Base-by-base conservation (phyloP, 2,329 filamentous ascomycete genomes). In the Colletotrichum incanum region DNA sequence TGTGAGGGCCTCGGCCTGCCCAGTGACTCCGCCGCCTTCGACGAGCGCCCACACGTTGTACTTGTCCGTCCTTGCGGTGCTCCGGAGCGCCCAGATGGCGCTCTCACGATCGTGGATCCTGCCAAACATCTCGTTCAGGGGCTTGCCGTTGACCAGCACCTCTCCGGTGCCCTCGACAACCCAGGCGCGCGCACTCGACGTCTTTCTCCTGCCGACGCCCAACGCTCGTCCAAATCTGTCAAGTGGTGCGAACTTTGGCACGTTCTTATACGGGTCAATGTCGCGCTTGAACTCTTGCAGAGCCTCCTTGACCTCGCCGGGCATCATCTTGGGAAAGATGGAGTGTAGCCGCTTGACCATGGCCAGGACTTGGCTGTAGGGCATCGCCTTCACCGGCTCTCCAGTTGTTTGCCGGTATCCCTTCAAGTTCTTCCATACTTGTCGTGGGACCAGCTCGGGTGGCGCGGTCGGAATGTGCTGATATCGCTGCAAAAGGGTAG, bases 21-120 rank as follows among this genome's bases (percentile, higher is more conserved):
- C 96, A 61, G 96, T 99, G 59, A 93, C 93, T 77, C 96, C 96
- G 76, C 96, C 96, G 67, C 96, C 96, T 71, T 89, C 88, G 3
- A 95, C 94, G 61, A 93, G 84, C 65, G 92, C 95, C 92, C 94
- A 99, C 4, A 98, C 91, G 79, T 99, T 99, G 87, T 99, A 99
- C 83, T 98, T 98, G 86, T 98, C 95, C 75, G 97, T 84, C 74
- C 96, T 88, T 54, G 93, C 87, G 31, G 95, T 97, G 61, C 91
- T 89, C 78, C 95, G 94, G 78, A 99, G 84, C 9, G 96, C 91
- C 96, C 96, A 99, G 5, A 98, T 86, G 3, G 94, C 96, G 79
- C 94, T 98, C 86, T 98, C 96, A 54, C 96, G 91, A 82, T 99
- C 96, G 81, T 99, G 96, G 62, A 98, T 84, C 45, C 96, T 91